Conservation (phyloP, 305 asterid species). For the Euphrasia arctica region DNA sequence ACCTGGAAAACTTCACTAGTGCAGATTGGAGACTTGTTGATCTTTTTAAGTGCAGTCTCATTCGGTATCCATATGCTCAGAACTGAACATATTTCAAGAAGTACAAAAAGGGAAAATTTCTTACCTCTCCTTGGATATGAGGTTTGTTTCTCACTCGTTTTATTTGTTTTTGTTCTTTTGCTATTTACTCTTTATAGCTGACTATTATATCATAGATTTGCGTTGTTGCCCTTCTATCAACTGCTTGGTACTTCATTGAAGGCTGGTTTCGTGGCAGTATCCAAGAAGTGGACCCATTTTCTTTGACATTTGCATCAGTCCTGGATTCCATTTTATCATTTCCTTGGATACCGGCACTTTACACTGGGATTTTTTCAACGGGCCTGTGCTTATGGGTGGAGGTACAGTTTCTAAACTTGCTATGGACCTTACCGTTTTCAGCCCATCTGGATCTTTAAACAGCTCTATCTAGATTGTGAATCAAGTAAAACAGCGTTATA, state of each 20-base stretch:
- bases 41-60: slow-evolving; percentile 66
- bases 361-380: slow-evolving; percentile 77
- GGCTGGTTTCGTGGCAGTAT: slow-evolving; percentile 43
- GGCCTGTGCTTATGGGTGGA: slow-evolving; percentile 74
- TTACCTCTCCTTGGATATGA: slow-evolving; percentile 76
- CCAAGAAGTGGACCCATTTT: slow-evolving; percentile 37
- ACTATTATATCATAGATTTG: slow-evolving; percentile 40
- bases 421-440: slow-evolving; percentile 4
- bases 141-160: slow-evolving; percentile 34
- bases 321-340: slow-evolving; percentile 38
- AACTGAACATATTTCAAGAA: slow-evolving; percentile 73
- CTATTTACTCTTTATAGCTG: slow-evolving; percentile 8
- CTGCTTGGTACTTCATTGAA: slow-evolving; percentile 51
- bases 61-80: slow-evolving; percentile 84
- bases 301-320: slow-evolving; percentile 46
- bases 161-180: not conserved
- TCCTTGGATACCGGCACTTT: slow-evolving; percentile 84
- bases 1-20: slow-evolving; percentile 11
- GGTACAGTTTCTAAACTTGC: slow-evolving; percentile 34
- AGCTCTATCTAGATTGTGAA: not conserved
- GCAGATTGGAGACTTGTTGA: slow-evolving; percentile 78
- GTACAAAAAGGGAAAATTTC: slow-evolving; percentile 45
- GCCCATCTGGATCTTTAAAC: not conserved
- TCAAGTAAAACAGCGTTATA: slow-evolving; percentile 1
- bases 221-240: slow-evolving; percentile 61